Percentiles rank a stretch among this genome's conserved stretches.
Conservation (phyloP, 1,284 basidiomycete species). For the Lentinula novae-zelandiae region DNA sequence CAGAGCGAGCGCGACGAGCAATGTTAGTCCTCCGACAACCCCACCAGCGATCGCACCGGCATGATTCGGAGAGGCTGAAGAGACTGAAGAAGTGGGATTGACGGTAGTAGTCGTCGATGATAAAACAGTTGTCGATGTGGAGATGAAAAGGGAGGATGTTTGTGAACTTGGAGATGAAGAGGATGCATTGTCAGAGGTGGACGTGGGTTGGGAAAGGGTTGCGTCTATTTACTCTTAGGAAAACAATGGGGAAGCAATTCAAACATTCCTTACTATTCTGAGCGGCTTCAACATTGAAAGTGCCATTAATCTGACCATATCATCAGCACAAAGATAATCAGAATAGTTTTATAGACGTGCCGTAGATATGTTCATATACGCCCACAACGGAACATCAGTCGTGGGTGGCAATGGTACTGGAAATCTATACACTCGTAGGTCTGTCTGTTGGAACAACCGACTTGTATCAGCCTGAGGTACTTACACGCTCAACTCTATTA, state of each 20-base stretch:
- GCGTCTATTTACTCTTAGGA: conserved; percentile 1
- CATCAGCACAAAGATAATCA: background rate
- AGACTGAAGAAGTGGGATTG: conserved; percentile 3
- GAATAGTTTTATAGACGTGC: conserved; percentile 18
- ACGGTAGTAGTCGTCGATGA: conserved; percentile 14
- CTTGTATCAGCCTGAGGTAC: background rate
- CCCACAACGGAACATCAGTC: conserved; percentile 38
- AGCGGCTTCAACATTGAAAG: conserved; percentile 24
- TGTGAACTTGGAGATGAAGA: background rate
- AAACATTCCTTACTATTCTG: conserved; percentile 2
- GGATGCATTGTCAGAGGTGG: background rate
- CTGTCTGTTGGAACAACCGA: background rate
- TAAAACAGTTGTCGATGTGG: background rate
- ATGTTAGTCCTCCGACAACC: conserved; percentile 41
- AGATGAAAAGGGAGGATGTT: background rate
- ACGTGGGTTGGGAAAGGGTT: conserved; percentile 3
- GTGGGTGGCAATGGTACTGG: conserved; percentile 27
- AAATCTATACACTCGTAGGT: conserved; percentile 20
- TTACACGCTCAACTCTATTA: conserved; percentile 4
- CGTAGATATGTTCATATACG: conserved; percentile 35
- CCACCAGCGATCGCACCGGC: conserved; percentile 48
- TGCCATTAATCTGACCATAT: conserved; percentile 25
- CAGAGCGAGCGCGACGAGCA: conserved; percentile 29
- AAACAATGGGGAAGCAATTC: background rate
- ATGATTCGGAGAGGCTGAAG: conserved; percentile 21